Evolutionary conservation across 768 basidiomycete genomes (phyloP).

Genomic region (Crepidotus variabilis): DNA sequence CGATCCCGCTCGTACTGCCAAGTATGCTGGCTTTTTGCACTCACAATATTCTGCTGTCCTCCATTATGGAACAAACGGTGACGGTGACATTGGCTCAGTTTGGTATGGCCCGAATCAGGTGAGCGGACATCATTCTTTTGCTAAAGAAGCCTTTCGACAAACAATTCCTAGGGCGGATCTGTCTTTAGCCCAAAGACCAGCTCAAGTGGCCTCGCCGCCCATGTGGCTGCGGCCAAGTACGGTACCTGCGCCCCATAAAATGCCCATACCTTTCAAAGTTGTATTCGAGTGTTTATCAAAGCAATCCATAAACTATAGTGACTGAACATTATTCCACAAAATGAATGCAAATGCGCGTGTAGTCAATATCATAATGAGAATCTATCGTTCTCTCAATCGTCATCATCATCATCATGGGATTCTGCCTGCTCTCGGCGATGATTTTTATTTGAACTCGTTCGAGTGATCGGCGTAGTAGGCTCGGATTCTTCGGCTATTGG

Average conservation of each 20-base stretch:
- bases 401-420: slow-evolving; percentile 17
- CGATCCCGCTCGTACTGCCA: slow-evolving; percentile 35
- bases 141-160: not conserved
- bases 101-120: slow-evolving; percentile 43
- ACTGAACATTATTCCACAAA: no score
- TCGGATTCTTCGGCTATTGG: slow-evolving; percentile 19
- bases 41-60: slow-evolving; percentile 40
- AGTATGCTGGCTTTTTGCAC: slow-evolving; percentile 37
- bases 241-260: slow-evolving; percentile 25
- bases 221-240: slow-evolving; percentile 40
- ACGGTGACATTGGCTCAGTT: slow-evolving; percentile 40
- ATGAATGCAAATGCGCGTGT: no score
- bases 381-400: slow-evolving; percentile 13
- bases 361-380: slow-evolving; percentile 9
- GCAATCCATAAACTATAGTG: no score
- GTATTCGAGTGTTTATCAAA: no score
- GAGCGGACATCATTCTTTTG: not conserved
- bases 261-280: not conserved
- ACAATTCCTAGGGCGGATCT: slow-evolving; percentile 30
- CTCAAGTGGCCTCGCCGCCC: slow-evolving; percentile 38
- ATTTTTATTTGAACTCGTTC: slow-evolving; percentile 13
- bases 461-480: slow-evolving; percentile 17
- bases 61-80: slow-evolving; percentile 37
- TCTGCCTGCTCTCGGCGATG: slow-evolving; percentile 26
- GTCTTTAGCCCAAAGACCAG: slow-evolving; percentile 42